Conservation (phyloP, 1,139 yeast genomes). For the Zygosaccharomyces pseudobailii region DNA sequence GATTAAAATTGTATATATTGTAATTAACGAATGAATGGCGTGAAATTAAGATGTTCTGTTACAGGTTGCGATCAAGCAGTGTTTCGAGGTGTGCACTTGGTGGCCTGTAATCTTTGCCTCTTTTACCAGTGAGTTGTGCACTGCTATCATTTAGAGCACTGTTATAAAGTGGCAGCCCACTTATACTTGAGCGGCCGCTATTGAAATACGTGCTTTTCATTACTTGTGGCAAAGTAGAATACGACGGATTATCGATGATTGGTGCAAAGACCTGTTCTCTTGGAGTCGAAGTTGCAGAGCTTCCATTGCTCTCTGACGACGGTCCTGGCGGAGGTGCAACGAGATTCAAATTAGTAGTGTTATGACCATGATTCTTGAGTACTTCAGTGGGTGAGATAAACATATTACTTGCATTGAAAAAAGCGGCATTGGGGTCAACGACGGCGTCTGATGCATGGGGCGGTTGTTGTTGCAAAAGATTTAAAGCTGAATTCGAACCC, state of each 20-base stretch:
- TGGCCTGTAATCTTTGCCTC: slow-evolving; percentile 22
- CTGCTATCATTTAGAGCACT: not conserved
- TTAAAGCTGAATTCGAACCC: slow-evolving; percentile 24
- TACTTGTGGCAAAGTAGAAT: slow-evolving; percentile 2
- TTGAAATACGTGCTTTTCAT: not conserved
- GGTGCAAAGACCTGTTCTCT: slow-evolving; percentile 8
- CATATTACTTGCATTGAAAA: slow-evolving; percentile 28
- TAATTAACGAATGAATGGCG: not conserved
- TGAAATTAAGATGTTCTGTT: no score
- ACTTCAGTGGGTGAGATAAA: slow-evolving; percentile 38
- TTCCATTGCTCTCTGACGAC: slow-evolving; percentile 4
- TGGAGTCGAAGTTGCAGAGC: slow-evolving; percentile 5
- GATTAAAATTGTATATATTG: not conserved
- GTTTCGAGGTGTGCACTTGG: slow-evolving; percentile 32
- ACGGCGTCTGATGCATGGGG: not conserved
- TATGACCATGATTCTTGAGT: slow-evolving; percentile 15
- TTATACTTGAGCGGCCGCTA: slow-evolving; percentile 1
- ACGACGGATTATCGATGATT: slow-evolving; percentile 5
- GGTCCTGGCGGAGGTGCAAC: not conserved
- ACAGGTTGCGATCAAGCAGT: slow-evolving; percentile 18
- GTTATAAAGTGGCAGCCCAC: not conserved
- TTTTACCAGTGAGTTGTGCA: not conserved
- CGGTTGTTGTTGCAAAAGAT: slow-evolving; percentile 15
- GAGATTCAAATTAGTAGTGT: slow-evolving; percentile 2
- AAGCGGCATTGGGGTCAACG: slow-evolving; percentile 1